Base-by-base conservation (phyloP, 2,329 filamentous ascomycete genomes). In the Diplodia seriata region DNA sequence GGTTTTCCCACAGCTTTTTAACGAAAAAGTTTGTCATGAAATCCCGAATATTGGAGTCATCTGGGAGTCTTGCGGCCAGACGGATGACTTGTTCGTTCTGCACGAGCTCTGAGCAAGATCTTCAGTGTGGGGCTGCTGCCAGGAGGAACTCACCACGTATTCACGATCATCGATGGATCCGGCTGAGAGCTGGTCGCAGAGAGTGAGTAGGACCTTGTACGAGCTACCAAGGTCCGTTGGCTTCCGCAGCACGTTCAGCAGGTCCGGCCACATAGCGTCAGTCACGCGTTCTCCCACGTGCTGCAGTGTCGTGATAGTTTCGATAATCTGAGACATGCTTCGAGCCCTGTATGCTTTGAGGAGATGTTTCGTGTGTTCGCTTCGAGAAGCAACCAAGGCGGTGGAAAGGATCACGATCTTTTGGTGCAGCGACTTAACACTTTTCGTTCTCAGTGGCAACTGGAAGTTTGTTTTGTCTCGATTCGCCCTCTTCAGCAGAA, bases 1-100 rank as follows among this genome's bases (percentile, higher is more conserved):
- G 71, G 67, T 79, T 79, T 18, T 78, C 72, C 78, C 78, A 81
- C 1, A 81, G 72, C 9, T 14, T 49, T 14, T 33, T 9, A 72
- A 74, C 1, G 75, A 77, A n/a, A 79, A 57, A 56, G 12, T 23
- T 40, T 5, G 38, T 61, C 23, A 61, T 5, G 4, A 31, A 15
- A 14, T 61, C 38, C 9, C 56, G 56, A 1, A 47, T 23, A 7
- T 26, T 18, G 23, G 56, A 61, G 18, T n/a, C 38, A 12, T 61
- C 47, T 2, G 56, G 56, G 26, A 61, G 56, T 61, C 23, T 31
- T 31, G 56, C 56, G 8, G 56, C 56, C 38, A 61, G 23, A 7
- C 47, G 56, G 15, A 61, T 61, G 56, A 61, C 47, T 14, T 40
- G 8, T 26, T 61, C 56, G 38, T 61, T 31, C 56, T 61, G 38